phyloP scores from a whole-genome alignment of 176 grass and related monocot genomes.

The Zizania latifolia region DNA sequence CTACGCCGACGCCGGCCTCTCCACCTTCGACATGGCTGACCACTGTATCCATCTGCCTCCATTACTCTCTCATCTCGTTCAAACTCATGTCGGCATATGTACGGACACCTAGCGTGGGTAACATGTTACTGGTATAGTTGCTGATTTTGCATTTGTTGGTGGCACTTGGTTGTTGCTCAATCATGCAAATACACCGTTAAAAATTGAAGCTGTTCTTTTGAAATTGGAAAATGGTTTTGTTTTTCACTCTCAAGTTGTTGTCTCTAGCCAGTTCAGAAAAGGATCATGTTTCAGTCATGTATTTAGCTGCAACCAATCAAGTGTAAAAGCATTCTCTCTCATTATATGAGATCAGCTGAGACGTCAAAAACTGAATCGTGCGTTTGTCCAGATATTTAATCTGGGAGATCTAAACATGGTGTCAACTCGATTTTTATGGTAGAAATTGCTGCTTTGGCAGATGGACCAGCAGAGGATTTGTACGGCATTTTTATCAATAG shows the following conservation, averaged over 20 bases:
- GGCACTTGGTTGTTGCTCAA: neutral
- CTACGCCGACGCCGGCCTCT: conserved; percentile 67
- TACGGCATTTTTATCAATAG: conserved; percentile 85
- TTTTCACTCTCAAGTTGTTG: neutral
- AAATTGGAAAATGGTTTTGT: neutral
- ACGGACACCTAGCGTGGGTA: neutral
- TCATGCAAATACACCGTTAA: neutral
- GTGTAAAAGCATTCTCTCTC: neutral
- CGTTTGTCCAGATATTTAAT: neutral
- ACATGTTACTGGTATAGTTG: neutral
- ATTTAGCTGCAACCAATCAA: neutral
- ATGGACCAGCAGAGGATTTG: conserved; percentile 91
- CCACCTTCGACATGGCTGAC: conserved; percentile 97
- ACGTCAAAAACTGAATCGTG: neutral
- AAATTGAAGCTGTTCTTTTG: neutral
- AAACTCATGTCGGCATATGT: neutral
- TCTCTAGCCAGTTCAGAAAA: neutral
- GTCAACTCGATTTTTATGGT: neutral
- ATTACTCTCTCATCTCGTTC: neutral
- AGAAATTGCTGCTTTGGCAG: conserved; percentile 27
- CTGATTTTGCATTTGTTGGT: neutral
- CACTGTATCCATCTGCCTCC: conserved; percentile 41
- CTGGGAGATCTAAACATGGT: neutral
- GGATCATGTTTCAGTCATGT: neutral
- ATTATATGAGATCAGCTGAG: neutral